Conservation (phyloP, 2,329 filamentous ascomycete species). For the Penicillium fuscoglaucum region DNA sequence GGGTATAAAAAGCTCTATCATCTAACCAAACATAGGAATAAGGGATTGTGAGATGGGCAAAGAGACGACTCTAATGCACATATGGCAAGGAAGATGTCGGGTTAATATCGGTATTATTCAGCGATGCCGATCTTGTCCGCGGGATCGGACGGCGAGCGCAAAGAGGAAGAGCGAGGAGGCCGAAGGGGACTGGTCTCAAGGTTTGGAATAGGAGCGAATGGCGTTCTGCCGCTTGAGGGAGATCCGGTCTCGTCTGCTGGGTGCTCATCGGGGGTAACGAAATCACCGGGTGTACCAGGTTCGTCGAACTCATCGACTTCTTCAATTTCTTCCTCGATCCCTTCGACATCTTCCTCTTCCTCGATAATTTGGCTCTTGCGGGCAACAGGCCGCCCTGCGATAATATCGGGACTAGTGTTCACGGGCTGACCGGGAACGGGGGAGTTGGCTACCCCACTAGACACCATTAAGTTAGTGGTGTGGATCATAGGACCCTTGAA, state of each 20-base stretch:
- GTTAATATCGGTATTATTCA: conserved; percentile 10
- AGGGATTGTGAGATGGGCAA: conserved; percentile 14
- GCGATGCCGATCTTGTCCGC: conserved; percentile 8
- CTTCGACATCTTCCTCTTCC: conserved; percentile 46
- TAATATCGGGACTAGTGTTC: conserved; percentile 17
- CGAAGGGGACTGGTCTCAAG: conserved; percentile 33
- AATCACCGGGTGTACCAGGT: conserved; percentile 26
- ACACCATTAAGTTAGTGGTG: conserved; percentile 37
- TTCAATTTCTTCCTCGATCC: conserved; percentile 42
- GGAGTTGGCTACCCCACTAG: conserved; percentile 37
- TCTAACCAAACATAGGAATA: conserved; percentile 19
- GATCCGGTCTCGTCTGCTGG: conserved; percentile 17
- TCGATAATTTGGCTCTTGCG: conserved; percentile 47
- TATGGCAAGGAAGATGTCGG: conserved; percentile 12
- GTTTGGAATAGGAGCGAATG: conserved; percentile 36
- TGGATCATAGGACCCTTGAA: conserved; percentile 50
- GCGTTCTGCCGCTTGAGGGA: conserved; percentile 24
- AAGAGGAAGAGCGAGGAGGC: conserved; percentile 44
- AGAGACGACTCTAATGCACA: conserved; percentile 9
- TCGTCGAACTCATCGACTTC: conserved; percentile 45
- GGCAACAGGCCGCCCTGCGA: conserved; percentile 29
- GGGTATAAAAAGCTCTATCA: conserved; percentile 29
- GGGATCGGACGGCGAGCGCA: conserved; percentile 24
- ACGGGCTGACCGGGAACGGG: conserved; percentile 34
- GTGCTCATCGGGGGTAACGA: conserved; percentile 13